These are phyloP conservation scores for Nepenthes alata DNA, from an alignment of 179 eudicot genomes.

Conservation along the genomic window DNA sequence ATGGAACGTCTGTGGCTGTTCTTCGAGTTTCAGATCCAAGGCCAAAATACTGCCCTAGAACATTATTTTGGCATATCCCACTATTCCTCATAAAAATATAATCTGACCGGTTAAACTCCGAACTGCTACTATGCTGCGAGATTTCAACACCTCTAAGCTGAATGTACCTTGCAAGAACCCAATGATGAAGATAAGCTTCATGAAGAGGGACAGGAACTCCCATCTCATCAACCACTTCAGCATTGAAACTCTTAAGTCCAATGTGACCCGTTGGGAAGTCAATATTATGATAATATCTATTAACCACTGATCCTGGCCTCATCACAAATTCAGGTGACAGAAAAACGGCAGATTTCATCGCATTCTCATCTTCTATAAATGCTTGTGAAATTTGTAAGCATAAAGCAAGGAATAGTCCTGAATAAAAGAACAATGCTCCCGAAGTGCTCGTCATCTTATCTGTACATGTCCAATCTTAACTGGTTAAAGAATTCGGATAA, in stretches of 20 bases:
- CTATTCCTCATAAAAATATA: slow-evolving; percentile 20
- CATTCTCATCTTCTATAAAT: slow-evolving; percentile 9
- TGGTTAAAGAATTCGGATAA: too few relatives aligned
- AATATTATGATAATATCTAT: slow-evolving; percentile 38
- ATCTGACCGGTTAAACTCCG: slow-evolving; percentile 20
- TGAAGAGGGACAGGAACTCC: slow-evolving; percentile 53
- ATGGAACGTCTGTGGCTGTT: slow-evolving; percentile 50
- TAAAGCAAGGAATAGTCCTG: slow-evolving; percentile 13
- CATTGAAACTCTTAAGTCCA: slow-evolving; percentile 50
- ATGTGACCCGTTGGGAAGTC: slow-evolving; percentile 65
- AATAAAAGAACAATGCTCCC: slow-evolving; percentile 7
- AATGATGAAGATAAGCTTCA: slow-evolving; percentile 68
- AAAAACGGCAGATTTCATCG: slow-evolving; percentile 33
- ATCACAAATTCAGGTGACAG: slow-evolving; percentile 45
- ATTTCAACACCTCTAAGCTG: slow-evolving; percentile 23
- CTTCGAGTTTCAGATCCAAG: slow-evolving; percentile 66
- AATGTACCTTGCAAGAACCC: slow-evolving; percentile 43
- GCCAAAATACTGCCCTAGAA: slow-evolving; percentile 50
- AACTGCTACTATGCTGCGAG: slow-evolving; percentile 5
- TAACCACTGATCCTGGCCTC: slow-evolving; percentile 47
- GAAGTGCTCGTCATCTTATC: slow-evolving; percentile 22
- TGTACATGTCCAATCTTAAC: background rate
- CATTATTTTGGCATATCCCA: slow-evolving; percentile 33
- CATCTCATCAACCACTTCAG: slow-evolving; percentile 60
- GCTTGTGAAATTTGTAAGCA: slow-evolving; percentile 15